phyloP scores from a whole-genome alignment of 805 yeast genomes.

The Ogataea philodendri region DNA sequence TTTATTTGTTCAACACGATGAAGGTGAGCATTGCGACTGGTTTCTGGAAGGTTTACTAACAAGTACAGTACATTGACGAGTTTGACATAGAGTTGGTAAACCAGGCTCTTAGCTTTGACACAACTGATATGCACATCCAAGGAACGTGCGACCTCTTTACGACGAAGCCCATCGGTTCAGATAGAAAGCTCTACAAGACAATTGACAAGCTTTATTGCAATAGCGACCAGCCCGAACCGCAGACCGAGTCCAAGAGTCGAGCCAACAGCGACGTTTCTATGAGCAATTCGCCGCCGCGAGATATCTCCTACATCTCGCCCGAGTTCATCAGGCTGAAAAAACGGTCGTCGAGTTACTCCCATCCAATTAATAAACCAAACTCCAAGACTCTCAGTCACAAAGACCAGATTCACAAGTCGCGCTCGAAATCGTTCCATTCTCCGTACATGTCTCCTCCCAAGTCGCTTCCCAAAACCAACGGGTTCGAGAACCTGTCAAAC shows the following conservation, averaged over 20 bases:
- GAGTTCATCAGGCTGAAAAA: constrained; percentile 33
- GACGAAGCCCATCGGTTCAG: constrained; percentile 89
- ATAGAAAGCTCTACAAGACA: constrained; percentile 82
- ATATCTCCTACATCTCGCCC: constrained; percentile 24
- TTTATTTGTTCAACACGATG: constrained; percentile 14
- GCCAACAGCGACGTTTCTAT: constrained; percentile 26
- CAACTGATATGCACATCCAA: constrained; percentile 68
- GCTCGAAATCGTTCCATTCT: constrained; percentile 33
- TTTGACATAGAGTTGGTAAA: constrained; percentile 89
- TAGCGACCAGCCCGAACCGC: constrained; percentile 12
- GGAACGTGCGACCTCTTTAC: constrained; percentile 95
- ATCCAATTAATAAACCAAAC: constrained; percentile 22
- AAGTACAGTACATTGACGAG: constrained; percentile 77
- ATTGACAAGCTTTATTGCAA: constrained; percentile 60
- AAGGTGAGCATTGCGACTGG: constrained; percentile 15
- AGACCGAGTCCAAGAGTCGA: constrained; percentile 13
- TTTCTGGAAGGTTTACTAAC: not conserved
- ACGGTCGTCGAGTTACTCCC: constrained; percentile 34
- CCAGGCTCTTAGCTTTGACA: constrained; percentile 77
- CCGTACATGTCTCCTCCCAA: constrained; percentile 29
- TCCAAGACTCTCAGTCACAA: constrained; percentile 11
- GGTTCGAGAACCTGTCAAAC: constrained; percentile 6
- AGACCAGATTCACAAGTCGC: constrained; percentile 18
- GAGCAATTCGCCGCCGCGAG: constrained; percentile 15
- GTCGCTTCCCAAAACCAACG: constrained; percentile 20